These are phyloP conservation scores for Ophiostoma quercus DNA, from an alignment of 2,329 filamentous ascomycete species.

Conservation along the genomic window DNA sequence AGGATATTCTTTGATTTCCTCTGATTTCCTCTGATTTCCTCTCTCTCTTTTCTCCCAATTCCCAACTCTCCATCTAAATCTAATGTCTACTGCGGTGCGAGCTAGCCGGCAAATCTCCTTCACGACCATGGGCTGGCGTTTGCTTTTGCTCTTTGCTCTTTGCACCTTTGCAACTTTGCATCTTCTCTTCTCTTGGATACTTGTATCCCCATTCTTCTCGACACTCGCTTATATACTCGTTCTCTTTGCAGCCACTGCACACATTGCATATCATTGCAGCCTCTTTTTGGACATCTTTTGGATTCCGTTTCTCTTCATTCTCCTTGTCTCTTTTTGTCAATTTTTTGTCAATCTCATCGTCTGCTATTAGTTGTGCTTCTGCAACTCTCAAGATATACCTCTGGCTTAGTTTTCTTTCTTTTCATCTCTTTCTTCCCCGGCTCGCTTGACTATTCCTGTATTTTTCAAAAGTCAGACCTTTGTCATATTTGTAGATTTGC, in stretches of 20 bases:
- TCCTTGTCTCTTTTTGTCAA: not conserved
- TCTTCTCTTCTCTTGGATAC: not conserved
- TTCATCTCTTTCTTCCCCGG: not conserved
- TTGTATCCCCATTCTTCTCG: slow-evolving; percentile 13
- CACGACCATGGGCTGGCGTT: slow-evolving; percentile 25
- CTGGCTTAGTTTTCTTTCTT: not conserved
- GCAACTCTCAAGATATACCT: slow-evolving; percentile 11
- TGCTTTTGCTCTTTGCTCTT: slow-evolving; percentile 6
- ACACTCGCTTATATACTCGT: slow-evolving; percentile 16
- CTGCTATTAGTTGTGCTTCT: not conserved
- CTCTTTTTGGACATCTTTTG: not conserved
- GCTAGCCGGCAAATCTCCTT: not conserved
- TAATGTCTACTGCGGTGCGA: slow-evolving; percentile 4
- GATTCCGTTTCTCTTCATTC: not conserved
- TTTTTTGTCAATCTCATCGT: not conserved
- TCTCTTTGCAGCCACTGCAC: slow-evolving; percentile 9
- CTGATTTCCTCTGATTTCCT: not conserved
- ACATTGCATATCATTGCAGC: slow-evolving; percentile 1
- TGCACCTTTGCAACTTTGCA: not conserved
- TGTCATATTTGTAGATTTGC: too few relatives aligned
- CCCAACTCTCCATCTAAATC: not conserved
- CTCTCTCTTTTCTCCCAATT: too few relatives aligned
- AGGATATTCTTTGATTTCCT: slow-evolving; percentile 22
- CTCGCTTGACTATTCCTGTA: not conserved
- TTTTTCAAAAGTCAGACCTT: slow-evolving; percentile 2